These are phyloP conservation scores for Hyaloscypha bicolor DNA, from an alignment of 495 filamentous ascomycete genomes.

Conservation along the genomic window DNA sequence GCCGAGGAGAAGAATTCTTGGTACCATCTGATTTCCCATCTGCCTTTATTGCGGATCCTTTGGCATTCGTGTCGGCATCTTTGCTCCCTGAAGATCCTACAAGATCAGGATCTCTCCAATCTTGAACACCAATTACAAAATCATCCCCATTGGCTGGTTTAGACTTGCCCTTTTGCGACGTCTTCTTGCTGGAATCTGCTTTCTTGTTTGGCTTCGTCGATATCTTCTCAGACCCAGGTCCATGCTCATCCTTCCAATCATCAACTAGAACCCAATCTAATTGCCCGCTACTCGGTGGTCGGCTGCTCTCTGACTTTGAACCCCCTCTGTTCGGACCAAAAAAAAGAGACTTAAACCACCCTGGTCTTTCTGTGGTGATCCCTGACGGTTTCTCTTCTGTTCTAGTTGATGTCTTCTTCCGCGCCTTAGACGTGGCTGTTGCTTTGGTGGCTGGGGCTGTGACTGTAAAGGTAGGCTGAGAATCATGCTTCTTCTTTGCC, in stretches of 20 bases:
- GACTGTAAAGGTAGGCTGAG: constrained; percentile 28
- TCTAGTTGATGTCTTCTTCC: constrained; percentile 20
- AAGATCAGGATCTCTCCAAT: constrained; percentile 88
- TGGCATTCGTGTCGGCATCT: constrained; percentile 18
- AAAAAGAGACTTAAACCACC: constrained; percentile 61
- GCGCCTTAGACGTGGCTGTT: constrained; percentile 9
- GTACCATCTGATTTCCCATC: constrained; percentile 31
- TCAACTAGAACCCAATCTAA: constrained; percentile 76
- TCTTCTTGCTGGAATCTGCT: constrained; percentile 31
- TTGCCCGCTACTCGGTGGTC: constrained; percentile 81
- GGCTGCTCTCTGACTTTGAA: constrained; percentile 55
- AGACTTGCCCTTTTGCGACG: constrained; percentile 11
- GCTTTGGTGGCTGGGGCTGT: constrained; percentile 20
- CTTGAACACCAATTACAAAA: constrained; percentile 90
- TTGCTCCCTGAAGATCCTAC: constrained; percentile 37
- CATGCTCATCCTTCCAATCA: constrained; percentile 62
- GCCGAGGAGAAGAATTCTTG: constrained; percentile 8
- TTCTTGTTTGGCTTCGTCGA: constrained; percentile 31
- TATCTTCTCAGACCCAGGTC: constrained; percentile 24
- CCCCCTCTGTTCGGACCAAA: constrained; percentile 51
- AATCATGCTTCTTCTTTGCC: constrained; percentile 38
- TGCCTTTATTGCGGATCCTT: constrained; percentile 14
- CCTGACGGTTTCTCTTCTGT: constrained; percentile 22
- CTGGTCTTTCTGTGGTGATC: constrained; percentile 53
- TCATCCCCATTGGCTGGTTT: constrained; percentile 55